Conservation (phyloP, 345 rosid species). For the Corchorus capsularis region DNA sequence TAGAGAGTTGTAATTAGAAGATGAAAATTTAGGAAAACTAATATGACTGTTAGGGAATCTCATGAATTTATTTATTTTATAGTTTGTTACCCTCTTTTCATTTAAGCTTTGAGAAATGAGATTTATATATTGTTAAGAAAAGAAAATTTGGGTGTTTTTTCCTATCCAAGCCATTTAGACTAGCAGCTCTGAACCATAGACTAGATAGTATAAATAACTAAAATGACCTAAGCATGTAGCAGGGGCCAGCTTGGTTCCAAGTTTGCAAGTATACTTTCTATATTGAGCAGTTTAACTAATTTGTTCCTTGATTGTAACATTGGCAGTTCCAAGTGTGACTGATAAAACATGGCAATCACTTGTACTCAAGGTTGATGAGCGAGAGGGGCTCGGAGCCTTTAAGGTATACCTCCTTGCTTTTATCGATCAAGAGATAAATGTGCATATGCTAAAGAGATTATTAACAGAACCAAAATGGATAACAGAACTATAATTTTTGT, state of each 20-base stretch:
- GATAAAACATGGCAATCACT: slow-evolving; percentile 56
- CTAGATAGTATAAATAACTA: neutral
- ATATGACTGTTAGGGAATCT: neutral
- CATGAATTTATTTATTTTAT: neutral
- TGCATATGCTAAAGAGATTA: neutral
- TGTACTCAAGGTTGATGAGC: slow-evolving; percentile 58
- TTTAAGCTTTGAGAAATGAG: neutral
- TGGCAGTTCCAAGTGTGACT: slow-evolving; percentile 57
- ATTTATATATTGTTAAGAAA: neutral
- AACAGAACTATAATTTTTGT: neutral
- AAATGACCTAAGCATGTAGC: neutral
- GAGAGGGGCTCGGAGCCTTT: slow-evolving; percentile 97
- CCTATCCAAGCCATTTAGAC: neutral
- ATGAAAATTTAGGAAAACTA: neutral
- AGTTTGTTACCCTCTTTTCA: neutral
- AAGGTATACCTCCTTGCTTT: slow-evolving; percentile 51
- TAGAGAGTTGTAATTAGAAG: neutral
- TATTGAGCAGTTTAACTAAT: slow-evolving; percentile 14
- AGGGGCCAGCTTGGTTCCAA: neutral
- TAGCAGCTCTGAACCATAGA: neutral
- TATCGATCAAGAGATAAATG: neutral
- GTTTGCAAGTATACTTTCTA: neutral
- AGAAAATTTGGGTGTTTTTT: too few relatives aligned
- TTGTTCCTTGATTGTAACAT: slow-evolving; percentile 10
- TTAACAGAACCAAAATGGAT: too few relatives aligned